Evolutionary conservation across 768 basidiomycete species (phyloP), one percentile per base, ranked within the genome.

Genomic region (Porphyrellus cyaneotinctus): DNA sequence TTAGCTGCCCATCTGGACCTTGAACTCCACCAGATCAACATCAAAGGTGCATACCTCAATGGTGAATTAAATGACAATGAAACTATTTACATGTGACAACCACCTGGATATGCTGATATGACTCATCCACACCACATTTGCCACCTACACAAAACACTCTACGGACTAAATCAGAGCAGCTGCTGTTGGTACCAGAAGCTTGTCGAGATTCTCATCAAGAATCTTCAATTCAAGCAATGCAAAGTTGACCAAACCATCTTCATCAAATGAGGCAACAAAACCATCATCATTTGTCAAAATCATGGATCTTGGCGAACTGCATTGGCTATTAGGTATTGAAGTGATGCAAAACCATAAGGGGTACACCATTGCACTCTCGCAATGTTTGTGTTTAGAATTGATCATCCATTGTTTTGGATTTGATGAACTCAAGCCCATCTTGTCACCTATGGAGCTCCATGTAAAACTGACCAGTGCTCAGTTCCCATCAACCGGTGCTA

Each of bases 371-470:
- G n/a, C 55, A 1, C 36, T 58, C 0, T 50, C 24, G 1, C 54
- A 56, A 28, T 2, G 17, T 0, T 30, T 63, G 0, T 77, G 74
- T 54, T 63, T 75, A 36, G 57, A 69, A 6, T 37, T 47, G 1
- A 63, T 74, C 43, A 47, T 75, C 38, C 9, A n/a, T 0, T 58
- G 56, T 3, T 74, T 71, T 52, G 57, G 60, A 11, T 63, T 73
- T 24, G 47, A 57, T 62, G n/a, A n/a, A n/a, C n/a, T n/a, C n/a
- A n/a, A n/a, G n/a, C n/a, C n/a, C n/a, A n/a, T n/a, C n/a, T n/a
- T n/a, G n/a, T n/a, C n/a, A n/a, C n/a, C n/a, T n/a, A n/a, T n/a
- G n/a, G n/a, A n/a, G n/a, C n/a, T n/a, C n/a, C 22, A 56, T 44
- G 28, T 63, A 0, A 63, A 58, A 6, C 60, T 73, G 1, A 54